A percentile compares a stretch with the other conserved stretches of the same genome.
Evolutionary conservation across 2,329 filamentous ascomycete genomes (phyloP).

Genomic region (Hypoxylon sp.): DNA sequence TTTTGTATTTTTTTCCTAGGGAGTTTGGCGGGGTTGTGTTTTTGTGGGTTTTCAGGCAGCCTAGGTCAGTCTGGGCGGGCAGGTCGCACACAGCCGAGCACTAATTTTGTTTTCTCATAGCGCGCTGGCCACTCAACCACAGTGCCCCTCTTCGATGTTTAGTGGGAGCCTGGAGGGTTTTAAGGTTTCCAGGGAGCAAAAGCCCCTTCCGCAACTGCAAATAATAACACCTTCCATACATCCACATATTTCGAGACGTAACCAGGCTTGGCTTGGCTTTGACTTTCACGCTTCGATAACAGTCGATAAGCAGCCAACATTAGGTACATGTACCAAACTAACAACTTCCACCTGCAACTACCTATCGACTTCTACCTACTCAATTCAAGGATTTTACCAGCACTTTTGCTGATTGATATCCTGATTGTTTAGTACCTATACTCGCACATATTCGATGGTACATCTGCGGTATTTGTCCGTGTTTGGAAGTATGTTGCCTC

Average conservation of each 20-base stretch:
- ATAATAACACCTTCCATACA: background rate
- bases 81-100: constrained; percentile 23
- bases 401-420: background rate
- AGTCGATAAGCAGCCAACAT: background rate
- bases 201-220: constrained; percentile 12
- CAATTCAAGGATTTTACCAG: background rate
- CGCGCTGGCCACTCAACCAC: background rate
- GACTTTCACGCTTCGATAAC: background rate
- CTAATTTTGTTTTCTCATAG: constrained; percentile 23
- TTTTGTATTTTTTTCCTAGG: constrained; percentile 16
- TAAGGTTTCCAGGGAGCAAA: constrained; percentile 23
- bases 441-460: background rate
- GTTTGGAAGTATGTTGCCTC: background rate
- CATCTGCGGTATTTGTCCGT: background rate
- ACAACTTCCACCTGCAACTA: background rate
- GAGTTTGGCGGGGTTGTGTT: constrained; percentile 27
- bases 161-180: constrained; percentile 13
- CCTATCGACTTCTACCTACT: background rate
- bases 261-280: background rate
- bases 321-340: background rate
- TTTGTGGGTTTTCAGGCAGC: constrained; percentile 36
- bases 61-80: constrained; percentile 23
- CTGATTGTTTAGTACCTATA: background rate
- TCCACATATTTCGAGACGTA: constrained; percentile 1
- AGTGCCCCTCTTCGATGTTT: constrained; percentile 10